These are phyloP conservation scores for Neopestalotiopsis sp. DNA, from an alignment of 2,329 filamentous ascomycete genomes.

Conservation along the genomic window DNA sequence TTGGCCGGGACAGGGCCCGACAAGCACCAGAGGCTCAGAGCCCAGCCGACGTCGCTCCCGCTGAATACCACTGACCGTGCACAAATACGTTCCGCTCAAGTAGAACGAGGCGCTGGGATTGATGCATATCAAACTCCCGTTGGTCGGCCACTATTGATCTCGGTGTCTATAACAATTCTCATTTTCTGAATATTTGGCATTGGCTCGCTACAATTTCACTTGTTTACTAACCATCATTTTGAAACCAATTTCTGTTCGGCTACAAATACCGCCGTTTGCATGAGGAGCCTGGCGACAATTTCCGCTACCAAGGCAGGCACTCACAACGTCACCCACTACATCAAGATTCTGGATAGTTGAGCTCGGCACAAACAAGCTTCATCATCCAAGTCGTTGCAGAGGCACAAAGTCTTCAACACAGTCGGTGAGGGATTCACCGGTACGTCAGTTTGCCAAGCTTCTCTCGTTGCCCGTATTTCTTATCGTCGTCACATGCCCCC, in stretches of 20 bases:
- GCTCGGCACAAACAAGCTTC: not conserved
- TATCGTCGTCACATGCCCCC: not conserved
- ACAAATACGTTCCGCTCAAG: not conserved
- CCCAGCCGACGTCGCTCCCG: constrained; percentile 16
- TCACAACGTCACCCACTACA: too few species aligned
- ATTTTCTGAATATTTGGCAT: not conserved
- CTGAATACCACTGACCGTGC: not conserved
- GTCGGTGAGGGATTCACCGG: not conserved
- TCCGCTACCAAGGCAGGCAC: too few species aligned
- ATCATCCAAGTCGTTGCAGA: not conserved
- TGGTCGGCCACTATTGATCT: not conserved
- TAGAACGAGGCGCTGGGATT: not conserved
- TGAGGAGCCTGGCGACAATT: too few species aligned
- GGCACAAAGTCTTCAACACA: not conserved
- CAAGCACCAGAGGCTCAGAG: not conserved
- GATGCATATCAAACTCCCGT: constrained; percentile 1
- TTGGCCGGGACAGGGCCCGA: constrained; percentile 21
- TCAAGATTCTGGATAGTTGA: too few species aligned
- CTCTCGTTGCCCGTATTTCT: not conserved
- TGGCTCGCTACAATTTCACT: not conserved
- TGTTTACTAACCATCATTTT: not conserved
- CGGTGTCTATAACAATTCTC: not conserved
- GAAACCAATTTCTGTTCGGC: not conserved
- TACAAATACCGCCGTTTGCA: not conserved
- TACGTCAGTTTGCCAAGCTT: not conserved